phyloP scores from a whole-genome alignment of 129 eudicot species.

The Deinandra increscens region DNA sequence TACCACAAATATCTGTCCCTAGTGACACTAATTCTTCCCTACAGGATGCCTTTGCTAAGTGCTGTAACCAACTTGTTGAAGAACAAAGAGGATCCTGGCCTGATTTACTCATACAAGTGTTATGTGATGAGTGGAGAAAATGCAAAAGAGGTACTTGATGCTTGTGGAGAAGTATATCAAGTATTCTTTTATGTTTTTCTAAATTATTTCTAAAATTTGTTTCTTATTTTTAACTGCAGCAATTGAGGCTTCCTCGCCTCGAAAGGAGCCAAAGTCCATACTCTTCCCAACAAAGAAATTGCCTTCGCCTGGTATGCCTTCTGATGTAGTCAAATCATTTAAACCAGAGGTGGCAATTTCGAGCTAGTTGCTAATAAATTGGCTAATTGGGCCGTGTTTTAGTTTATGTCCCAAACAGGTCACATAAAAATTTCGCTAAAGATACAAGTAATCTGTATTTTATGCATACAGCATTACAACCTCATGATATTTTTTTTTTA shows the following conservation, averaged over 20 bases:
- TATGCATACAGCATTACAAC: not conserved
- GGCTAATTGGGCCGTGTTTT: not conserved
- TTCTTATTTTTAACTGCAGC: conserved; percentile 39
- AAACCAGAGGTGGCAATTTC: conserved; percentile 4
- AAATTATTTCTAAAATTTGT: not conserved
- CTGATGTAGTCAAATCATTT: conserved; percentile 11
- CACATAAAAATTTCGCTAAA: not conserved
- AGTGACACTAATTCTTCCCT: conserved; percentile 24
- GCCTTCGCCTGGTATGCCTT: conserved; percentile 47
- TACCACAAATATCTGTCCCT: not conserved
- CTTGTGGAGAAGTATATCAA: conserved; percentile 5
- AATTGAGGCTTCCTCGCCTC: conserved; percentile 89
- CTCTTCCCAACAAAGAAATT: conserved; percentile 53
- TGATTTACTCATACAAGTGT: conserved; percentile 62
- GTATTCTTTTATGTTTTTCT: not conserved
- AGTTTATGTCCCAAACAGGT: not conserved
- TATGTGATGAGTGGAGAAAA: conserved; percentile 91
- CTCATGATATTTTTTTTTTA: not conserved
- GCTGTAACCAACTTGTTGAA: conserved; percentile 44
- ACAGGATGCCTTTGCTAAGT: conserved; percentile 57
- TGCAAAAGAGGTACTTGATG: conserved; percentile 80
- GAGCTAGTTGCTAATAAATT: not conserved
- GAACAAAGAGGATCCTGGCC: conserved; percentile 84
- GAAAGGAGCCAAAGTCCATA: conserved; percentile 66
- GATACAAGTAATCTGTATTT: not conserved